Conservation (phyloP, 1,284 basidiomycete genomes). For the Prillingera fragicola region DNA sequence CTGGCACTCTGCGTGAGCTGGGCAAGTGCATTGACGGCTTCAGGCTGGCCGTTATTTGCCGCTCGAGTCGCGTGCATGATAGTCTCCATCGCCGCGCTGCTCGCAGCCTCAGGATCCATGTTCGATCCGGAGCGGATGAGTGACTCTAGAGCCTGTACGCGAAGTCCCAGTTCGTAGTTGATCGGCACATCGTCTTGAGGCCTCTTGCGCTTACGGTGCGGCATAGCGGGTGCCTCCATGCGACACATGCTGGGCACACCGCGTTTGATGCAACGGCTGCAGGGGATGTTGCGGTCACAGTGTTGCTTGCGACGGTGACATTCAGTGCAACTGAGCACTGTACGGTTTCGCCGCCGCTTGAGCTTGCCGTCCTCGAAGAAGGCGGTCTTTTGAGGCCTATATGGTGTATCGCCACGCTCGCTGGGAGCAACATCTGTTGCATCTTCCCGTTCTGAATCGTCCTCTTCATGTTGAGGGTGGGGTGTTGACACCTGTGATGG, state of each 20-base stretch:
- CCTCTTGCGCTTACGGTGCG: slow-evolving; percentile 33
- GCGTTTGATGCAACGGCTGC: slow-evolving; percentile 44
- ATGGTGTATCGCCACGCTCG: slow-evolving; percentile 9
- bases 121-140: slow-evolving; percentile 38
- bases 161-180: slow-evolving; percentile 37
- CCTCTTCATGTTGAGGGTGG: slow-evolving; percentile 2
- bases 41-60: slow-evolving; percentile 35
- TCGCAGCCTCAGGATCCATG: slow-evolving; percentile 35
- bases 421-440: not conserved
- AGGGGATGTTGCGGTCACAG: slow-evolving; percentile 47
- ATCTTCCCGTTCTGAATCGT: slow-evolving; percentile 8
- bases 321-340: slow-evolving; percentile 43
- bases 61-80: slow-evolving; percentile 41
- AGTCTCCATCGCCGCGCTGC: slow-evolving; percentile 37
- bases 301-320: slow-evolving; percentile 43
- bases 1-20: slow-evolving; percentile 45
- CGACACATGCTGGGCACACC: slow-evolving; percentile 44
- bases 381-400: slow-evolving; percentile 9
- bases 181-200: slow-evolving; percentile 27
- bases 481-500: no score
- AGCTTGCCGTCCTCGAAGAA: slow-evolving; percentile 26
- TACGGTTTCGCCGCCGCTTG: slow-evolving; percentile 40
- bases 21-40: slow-evolving; percentile 37
- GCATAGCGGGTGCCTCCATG: slow-evolving; percentile 40
- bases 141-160: slow-evolving; percentile 41